These are phyloP conservation scores for Cadophora sp. DNA, from an alignment of 2,329 filamentous ascomycete genomes.

Conservation along the genomic window DNA sequence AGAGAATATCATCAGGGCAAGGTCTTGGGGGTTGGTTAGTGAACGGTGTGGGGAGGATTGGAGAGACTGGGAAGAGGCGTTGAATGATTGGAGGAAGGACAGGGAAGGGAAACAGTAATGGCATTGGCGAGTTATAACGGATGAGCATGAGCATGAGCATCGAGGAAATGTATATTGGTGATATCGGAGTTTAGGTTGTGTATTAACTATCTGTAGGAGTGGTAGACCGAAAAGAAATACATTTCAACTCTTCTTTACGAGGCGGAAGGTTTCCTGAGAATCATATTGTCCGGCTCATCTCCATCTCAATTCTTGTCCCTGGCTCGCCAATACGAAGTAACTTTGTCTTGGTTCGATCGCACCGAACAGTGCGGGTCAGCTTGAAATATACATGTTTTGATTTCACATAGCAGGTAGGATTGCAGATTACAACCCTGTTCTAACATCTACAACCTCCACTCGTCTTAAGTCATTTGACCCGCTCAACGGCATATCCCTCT, in stretches of 20 bases:
- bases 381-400: slow-evolving; percentile 15
- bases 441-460: slow-evolving; percentile 11
- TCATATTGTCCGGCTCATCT: too few species aligned
- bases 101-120: slow-evolving; percentile 22
- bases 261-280: too few species aligned
- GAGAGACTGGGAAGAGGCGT: slow-evolving; percentile 68
- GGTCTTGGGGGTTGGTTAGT: slow-evolving; percentile 81
- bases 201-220: too few species aligned
- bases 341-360: neutral
- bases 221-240: neutral
- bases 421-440: neutral
- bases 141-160: neutral
- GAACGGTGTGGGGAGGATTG: slow-evolving; percentile 73
- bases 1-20: slow-evolving; percentile 78
- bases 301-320: neutral
- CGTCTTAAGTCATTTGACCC: slow-evolving; percentile 10
- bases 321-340: too few species aligned
- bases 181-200: neutral
- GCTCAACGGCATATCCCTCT: slow-evolving; percentile 26
- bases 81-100: slow-evolving; percentile 64
- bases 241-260: neutral
- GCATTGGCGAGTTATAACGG: neutral
- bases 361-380: neutral
- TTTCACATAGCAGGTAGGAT: slow-evolving; percentile 6
- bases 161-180: neutral